These are phyloP conservation scores for Delitschia confertaspora DNA, from an alignment of 495 filamentous ascomycete species.

Conservation along the genomic window DNA sequence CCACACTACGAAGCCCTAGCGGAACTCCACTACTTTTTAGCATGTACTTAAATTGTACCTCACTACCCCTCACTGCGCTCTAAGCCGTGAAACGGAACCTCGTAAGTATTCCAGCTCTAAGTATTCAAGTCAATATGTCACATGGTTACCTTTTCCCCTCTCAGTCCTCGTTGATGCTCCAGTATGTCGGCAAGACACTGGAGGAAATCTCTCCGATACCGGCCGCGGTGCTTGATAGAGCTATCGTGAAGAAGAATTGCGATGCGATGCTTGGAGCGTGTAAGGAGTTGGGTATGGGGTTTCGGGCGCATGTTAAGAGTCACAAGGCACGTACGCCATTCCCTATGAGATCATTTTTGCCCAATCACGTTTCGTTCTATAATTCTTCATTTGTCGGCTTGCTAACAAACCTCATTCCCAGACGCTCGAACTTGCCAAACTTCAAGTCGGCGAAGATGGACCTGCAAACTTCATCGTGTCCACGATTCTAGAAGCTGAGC, in stretches of 20 bases:
- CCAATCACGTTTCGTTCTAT: not conserved
- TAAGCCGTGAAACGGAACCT: no score
- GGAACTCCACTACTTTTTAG: no score
- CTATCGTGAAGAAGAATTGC: slow-evolving; percentile 62
- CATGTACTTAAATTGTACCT: no score
- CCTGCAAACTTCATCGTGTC: slow-evolving; percentile 66
- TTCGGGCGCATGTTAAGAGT: slow-evolving; percentile 77
- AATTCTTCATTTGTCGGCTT: not conserved
- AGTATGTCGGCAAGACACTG: slow-evolving; percentile 56
- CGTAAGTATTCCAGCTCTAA: no score
- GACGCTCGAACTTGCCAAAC: slow-evolving; percentile 62
- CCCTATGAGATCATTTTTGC: not conserved
- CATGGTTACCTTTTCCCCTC: slow-evolving; percentile 31
- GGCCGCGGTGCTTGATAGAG: slow-evolving; percentile 58
- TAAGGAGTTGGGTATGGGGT: slow-evolving; percentile 50
- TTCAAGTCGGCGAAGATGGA: slow-evolving; percentile 58
- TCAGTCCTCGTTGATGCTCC: slow-evolving; percentile 25
- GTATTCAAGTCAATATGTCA: no score
- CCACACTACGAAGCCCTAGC: no score
- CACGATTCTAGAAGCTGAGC: slow-evolving; percentile 67
- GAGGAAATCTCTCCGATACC: slow-evolving; percentile 56
- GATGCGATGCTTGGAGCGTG: slow-evolving; percentile 60
- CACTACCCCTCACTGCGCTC: no score
- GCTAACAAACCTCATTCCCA: slow-evolving; percentile 29
- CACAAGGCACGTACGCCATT: slow-evolving; percentile 56